Evolutionary conservation across 805 yeast species (phyloP), one percentile per base, ranked within the genome.

Genomic region (Kluyveromyces siamensis): DNA sequence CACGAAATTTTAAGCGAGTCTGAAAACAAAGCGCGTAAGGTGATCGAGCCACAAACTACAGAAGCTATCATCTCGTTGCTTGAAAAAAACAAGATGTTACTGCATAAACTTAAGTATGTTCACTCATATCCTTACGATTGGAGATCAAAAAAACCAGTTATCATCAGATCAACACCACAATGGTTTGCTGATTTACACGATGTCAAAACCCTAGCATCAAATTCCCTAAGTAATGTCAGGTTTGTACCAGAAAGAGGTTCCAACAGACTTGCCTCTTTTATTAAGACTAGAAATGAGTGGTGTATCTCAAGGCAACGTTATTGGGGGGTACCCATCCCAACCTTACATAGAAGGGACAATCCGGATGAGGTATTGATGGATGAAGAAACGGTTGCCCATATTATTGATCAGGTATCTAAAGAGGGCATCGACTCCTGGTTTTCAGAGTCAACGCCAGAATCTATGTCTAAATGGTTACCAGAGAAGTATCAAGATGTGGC

Each of bases 261-360:
- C 30, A 82, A 77, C 45, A 74, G 98, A 52, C 73, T 93, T 35
- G 57, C 72, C 2, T 78, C 95, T 13, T 93, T 91, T 61, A 75
- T 89, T 27, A 72, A 70, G 18, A 80, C 83, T 45, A 78, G 99
- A 67, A 80, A 81, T 53, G 99, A 93, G 61, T 93, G 99, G 99
- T 93, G 99, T 68, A 89, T 93, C 33, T 90, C 98, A 1, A 74
- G 99, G 58, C 99, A 93, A 64, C 79, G 99, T 55, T 74, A 79
- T 17, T 93, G 99, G 99, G 99, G 99, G 42, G 97, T 93, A 35
- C 99, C 99, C 1, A 85, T 93, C 38, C 98, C 99, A 1, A 93
- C 86, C 0, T 67, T 93, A 8, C 86, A 83, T 66, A 70, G 77
- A 42, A 70, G 69, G 47, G 52, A 45, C 13, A 71, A 72, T 37